These are phyloP conservation scores for Begonia loranthoides DNA, from an alignment of 306 rosid species.

Conservation along the genomic window DNA sequence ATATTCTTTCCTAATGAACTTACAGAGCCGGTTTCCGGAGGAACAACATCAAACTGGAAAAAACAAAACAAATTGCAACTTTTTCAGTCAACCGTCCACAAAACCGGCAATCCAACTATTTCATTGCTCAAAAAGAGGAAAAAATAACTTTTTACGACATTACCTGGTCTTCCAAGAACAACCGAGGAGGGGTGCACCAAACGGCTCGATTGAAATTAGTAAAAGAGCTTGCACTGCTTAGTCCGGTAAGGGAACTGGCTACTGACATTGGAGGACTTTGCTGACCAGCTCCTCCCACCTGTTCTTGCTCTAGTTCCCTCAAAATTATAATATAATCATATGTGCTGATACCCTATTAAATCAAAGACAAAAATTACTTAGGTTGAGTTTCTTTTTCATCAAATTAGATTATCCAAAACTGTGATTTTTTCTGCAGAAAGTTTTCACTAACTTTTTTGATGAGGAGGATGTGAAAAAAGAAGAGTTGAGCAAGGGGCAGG, in stretches of 20 bases:
- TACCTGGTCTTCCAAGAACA: slow-evolving; percentile 95
- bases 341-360: slow-evolving; percentile 76
- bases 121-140: no score
- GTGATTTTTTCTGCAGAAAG: no score
- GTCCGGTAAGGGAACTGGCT: slow-evolving; percentile 88
- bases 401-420: no score
- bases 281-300: slow-evolving; percentile 76
- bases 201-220: slow-evolving; percentile 76
- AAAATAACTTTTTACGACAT: no score
- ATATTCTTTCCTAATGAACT: slow-evolving; percentile 65
- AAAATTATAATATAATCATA: slow-evolving; percentile 94
- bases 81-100: no score
- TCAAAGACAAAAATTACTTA: neutral
- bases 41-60: slow-evolving; percentile 82
- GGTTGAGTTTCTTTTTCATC: neutral
- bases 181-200: slow-evolving; percentile 95
- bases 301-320: slow-evolving; percentile 96
- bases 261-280: slow-evolving; percentile 97
- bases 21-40: slow-evolving; percentile 81
- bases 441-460: slow-evolving; percentile 55
- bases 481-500: slow-evolving; percentile 83
- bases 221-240: slow-evolving; percentile 97
- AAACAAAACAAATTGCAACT: neutral
- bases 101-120: no score
- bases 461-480: slow-evolving; percentile 94